Evolutionary conservation across 169 alveolate genomes (phyloP).

Genomic region (Cryptosporidium viatorum): DNA sequence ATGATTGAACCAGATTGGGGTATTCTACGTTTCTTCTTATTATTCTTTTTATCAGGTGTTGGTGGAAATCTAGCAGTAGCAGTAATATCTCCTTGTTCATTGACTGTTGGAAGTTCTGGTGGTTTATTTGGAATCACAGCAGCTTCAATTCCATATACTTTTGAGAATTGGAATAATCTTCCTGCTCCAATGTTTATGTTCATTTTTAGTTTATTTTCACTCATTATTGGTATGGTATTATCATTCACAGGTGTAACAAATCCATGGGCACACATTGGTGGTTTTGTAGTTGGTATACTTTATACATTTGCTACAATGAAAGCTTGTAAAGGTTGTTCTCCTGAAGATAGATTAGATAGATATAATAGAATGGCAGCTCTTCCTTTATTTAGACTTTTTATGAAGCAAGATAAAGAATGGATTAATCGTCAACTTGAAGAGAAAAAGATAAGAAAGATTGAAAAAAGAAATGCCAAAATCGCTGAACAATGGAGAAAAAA

Average conservation of each 20-base stretch:
- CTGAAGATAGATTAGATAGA: conserved; percentile 70
- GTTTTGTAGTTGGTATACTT: conserved; percentile 59
- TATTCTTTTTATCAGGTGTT: conserved; percentile 84
- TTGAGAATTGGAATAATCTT: conserved; percentile 71
- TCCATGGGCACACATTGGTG: conserved; percentile 75
- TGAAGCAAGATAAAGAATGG: conserved; percentile 75
- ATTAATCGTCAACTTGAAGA: conserved; percentile 58
- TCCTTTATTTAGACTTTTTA: conserved; percentile 63
- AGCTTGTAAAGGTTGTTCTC: conserved; percentile 69
- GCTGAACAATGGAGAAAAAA: conserved; percentile 75
- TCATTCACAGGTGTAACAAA: conserved; percentile 75
- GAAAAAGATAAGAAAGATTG: conserved; percentile 65
- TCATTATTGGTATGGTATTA: conserved; percentile 63
- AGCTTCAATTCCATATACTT: conserved; percentile 85
- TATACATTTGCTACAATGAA: conserved; percentile 68
- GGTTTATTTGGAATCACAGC: conserved; percentile 90
- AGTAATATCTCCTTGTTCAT: conserved; percentile 87
- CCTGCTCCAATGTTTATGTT: conserved; percentile 72
- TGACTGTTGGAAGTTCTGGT: conserved; percentile 91
- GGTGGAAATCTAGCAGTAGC: conserved; percentile 87
- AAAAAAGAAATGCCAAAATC: conserved; percentile 52
- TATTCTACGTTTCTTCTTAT: conserved; percentile 82
- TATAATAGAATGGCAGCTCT: conserved; percentile 75
- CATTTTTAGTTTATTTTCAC: conserved; percentile 44
- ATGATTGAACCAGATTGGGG: conserved; percentile 94